Evolutionary conservation across 1,284 basidiomycete species (phyloP), one percentile per base, ranked within the genome.

Genomic region (Athelia sp.): DNA sequence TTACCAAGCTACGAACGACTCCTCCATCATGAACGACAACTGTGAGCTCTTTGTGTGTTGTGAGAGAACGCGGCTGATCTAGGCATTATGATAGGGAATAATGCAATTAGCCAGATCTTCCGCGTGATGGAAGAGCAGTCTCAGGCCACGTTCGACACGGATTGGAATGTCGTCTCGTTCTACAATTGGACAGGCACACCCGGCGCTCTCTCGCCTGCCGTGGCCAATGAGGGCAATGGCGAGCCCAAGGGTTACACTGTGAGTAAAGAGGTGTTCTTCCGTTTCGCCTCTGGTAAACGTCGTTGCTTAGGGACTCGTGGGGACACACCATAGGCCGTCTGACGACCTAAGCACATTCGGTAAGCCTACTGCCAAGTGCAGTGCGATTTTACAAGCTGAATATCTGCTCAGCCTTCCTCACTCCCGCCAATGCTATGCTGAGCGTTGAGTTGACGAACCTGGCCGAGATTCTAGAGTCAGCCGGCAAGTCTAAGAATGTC

Each of bases 391-490:
- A 9, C 9, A n/a, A 50, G 48, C 38, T 46, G 19, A 53, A 15
- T 19, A 29, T 45, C 9, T 40, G 8, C 3, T 11, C 46, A 87
- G 84, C 87, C 2, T 88, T 86, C 63, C 69, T 87, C 50, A 85
- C 79, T 0, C 81, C 87, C 4, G 87, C 86, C 9, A 90, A 90
- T 64, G 87, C 87, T 4, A 90, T 87, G 87, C 70, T 90, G 46
- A 84, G 82, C 52, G 84, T 89, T 15, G 86, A 90, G 59, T 66
- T 88, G 36, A 66, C 60, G 3, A 68, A 87, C 56, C 62, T 89
- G 22, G 84, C 81, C 0, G 67, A 72, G 24, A 71, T 89, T 24
- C 68, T 90, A 10, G 81, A 86, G 51, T 62, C 65, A 19, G 69
- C 72, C 3, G 68, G 69, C 3, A 68, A 78, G 48, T 66, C 74